Evolutionary conservation across 176 grass and related monocot genomes (phyloP).

Genomic region (Tuctoria greenei): DNA sequence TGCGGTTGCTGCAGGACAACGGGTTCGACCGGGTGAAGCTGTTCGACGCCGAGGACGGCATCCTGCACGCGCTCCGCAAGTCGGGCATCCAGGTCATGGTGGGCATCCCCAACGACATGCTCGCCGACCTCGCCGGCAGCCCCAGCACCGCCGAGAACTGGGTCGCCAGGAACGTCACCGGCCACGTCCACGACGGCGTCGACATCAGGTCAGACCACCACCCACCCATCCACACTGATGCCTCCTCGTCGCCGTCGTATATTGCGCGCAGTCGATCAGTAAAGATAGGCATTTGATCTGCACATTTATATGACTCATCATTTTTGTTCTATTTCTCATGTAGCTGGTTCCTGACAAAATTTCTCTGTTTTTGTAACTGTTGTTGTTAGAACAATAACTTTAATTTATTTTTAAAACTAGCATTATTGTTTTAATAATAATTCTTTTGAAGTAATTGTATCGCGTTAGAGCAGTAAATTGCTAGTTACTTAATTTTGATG

Average conservation of each 20-base stretch:
- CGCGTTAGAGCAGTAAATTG: too few relatives aligned
- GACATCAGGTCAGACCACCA: constrained; percentile 57
- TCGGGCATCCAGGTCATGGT: constrained; percentile 81
- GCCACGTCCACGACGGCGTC: constrained; percentile 57
- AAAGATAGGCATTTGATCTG: too few relatives aligned
- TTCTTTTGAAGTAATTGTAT: too few relatives aligned
- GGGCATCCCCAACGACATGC: constrained; percentile 83
- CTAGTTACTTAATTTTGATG: neutral
- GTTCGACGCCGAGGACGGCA: constrained; percentile 69
- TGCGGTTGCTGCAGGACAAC: constrained; percentile 70
- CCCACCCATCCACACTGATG: neutral
- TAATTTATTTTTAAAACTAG: too few relatives aligned
- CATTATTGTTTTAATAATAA: too few relatives aligned
- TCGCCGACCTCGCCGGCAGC: constrained; percentile 46
- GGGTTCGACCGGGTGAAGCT: constrained; percentile 78
- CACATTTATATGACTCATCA: too few relatives aligned
- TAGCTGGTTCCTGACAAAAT: too few relatives aligned
- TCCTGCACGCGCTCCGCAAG: constrained; percentile 52
- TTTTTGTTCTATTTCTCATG: too few relatives aligned
- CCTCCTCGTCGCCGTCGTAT: neutral
- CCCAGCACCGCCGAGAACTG: constrained; percentile 58
- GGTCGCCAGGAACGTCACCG: constrained; percentile 69
- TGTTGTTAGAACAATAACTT: too few relatives aligned
- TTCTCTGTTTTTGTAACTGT: too few relatives aligned
- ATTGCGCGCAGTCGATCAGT: too few relatives aligned